These are phyloP conservation scores for Asclepias syriaca DNA, from an alignment of 257 asterid species.

Conservation along the genomic window DNA sequence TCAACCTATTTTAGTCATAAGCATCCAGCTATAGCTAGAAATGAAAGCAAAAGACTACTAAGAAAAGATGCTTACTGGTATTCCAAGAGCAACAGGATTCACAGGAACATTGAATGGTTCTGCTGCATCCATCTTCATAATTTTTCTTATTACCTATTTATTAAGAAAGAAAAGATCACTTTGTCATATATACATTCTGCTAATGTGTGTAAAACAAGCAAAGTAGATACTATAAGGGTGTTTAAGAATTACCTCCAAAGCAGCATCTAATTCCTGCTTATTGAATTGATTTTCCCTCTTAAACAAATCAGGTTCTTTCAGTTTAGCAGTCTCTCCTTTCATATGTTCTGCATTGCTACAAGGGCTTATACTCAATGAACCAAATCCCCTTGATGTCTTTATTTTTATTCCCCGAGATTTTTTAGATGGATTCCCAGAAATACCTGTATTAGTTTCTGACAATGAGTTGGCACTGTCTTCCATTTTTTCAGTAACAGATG, in stretches of 20 bases:
- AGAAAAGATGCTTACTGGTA: conserved; percentile 45
- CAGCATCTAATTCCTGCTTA: conserved; percentile 70
- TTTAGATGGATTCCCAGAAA: conserved; percentile 37
- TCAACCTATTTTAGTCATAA: background rate
- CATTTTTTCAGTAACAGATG: conserved; percentile 44
- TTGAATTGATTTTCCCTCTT: conserved; percentile 40
- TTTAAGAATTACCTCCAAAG: conserved; percentile 64
- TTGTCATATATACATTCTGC: background rate
- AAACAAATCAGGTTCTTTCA: conserved; percentile 44
- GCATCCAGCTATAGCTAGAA: conserved; percentile 1
- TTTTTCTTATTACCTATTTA: conserved; percentile 67
- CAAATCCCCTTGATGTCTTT: conserved; percentile 69
- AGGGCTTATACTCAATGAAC: conserved; percentile 81
- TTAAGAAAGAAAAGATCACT: conserved; percentile 16
- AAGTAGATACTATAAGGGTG: conserved; percentile 1
- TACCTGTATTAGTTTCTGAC: conserved; percentile 53
- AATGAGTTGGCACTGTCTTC: conserved; percentile 87
- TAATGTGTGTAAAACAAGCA: conserved; percentile 8
- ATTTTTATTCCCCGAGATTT: conserved; percentile 65
- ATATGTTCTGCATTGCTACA: conserved; percentile 57
- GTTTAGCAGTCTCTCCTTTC: conserved; percentile 55
- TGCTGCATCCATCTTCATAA: conserved; percentile 97
- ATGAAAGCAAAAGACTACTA: background rate
- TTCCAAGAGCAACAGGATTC: conserved; percentile 81
- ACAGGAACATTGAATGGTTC: conserved; percentile 88